Evolutionary conservation across 2,329 filamentous ascomycete genomes (phyloP), one percentile per base, ranked within the genome.

Genomic region (Alternaria tenuissima): DNA sequence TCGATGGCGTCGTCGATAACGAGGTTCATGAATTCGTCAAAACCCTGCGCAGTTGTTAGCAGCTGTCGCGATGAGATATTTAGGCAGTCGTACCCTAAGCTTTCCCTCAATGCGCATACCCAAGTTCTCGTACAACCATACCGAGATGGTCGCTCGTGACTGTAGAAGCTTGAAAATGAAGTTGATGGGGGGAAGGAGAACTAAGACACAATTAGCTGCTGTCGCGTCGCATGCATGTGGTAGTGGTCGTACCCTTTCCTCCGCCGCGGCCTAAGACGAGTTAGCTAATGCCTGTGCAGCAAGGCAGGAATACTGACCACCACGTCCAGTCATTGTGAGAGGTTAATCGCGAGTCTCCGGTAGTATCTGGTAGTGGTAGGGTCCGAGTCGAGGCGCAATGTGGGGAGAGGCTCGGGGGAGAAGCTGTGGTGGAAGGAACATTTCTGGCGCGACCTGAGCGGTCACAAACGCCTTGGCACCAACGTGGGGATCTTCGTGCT

Each of bases 1-100:
- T 98, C 94, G 58, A 97, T 88, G 30, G 95, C 95, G 72, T 99
- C 93, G 76, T 99, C 95, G 68, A 97, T 87, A 39, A 98, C 95
- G 51, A 99, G 85, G 82, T 99, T 99, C 94, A 99, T 97, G 83
- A 98, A 99, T 81, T 99, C 95, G 78, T 99, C 95, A 70, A 99
- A 99, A 14, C 95, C 94, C 93, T 97, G 64, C 38, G 36, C 65
- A 26, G 14, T 4, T 46, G 53, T 76, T 51, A 77, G 65, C 52
- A 61, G 12, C 36, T 3, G 12, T 47, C 3, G 39, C 48, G 34
- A 39, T 34, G 57, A 49, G 7, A 41, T 59, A 28, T 44, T 2
- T 22, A 32, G 47, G 44, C 28, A 36, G 26, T n/a, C 89, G 65
- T 80, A 96, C 94, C 75, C 95, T 88, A 68, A 99, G 97, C 83